Conservation (phyloP, 2,329 filamentous ascomycete genomes). For the Colletotrichum melonis region DNA sequence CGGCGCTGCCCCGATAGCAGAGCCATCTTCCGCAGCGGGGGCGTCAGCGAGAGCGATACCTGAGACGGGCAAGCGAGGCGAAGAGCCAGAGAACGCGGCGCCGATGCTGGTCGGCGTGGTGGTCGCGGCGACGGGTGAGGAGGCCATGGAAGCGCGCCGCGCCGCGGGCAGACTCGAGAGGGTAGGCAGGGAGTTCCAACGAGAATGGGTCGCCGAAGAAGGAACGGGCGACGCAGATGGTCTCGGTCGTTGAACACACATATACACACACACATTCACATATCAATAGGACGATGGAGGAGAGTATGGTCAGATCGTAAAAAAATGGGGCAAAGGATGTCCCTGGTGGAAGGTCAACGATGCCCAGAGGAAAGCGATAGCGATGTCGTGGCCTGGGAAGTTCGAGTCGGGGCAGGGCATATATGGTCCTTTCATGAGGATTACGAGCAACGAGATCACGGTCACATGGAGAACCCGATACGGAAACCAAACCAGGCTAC, state of each 20-base stretch:
- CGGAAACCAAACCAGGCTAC: conserved; percentile 10
- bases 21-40: not conserved
- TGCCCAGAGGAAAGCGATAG: not conserved
- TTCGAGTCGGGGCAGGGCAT: not conserved
- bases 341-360: not conserved
- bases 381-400: not conserved
- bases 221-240: conserved; percentile 14
- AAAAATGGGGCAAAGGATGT: not conserved
- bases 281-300: not conserved
- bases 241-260: not conserved
- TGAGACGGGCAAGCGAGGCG: conserved; percentile 13
- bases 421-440: conserved; percentile 6
- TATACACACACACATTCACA: no score
- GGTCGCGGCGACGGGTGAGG: conserved; percentile 60
- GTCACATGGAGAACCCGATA: conserved; percentile 5
- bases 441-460: conserved; percentile 25
- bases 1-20: conserved; percentile 10
- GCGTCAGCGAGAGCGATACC: conserved; percentile 1
- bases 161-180: conserved; percentile 65
- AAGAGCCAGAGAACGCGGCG: conserved; percentile 42
- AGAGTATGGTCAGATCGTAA: not conserved
- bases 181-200: conserved; percentile 66
- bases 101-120: conserved; percentile 68
- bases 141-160: conserved; percentile 62
- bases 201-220: conserved; percentile 58